Evolutionary conservation across 1,139 yeast genomes (phyloP).

Genomic region (Magnusiomyces tetraspermus): DNA sequence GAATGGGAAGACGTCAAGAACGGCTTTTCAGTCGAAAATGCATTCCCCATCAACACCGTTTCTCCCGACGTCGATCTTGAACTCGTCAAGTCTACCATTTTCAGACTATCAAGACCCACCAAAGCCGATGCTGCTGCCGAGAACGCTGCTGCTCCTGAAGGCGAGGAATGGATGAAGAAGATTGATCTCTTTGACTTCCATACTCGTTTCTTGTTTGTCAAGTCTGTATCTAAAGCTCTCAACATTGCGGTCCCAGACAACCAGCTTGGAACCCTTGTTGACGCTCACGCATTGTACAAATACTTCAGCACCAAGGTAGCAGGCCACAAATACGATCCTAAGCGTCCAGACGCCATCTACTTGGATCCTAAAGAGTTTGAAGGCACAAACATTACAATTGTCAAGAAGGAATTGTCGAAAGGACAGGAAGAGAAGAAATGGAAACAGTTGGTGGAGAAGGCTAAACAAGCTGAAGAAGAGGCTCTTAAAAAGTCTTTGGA

Average conservation of each 20-base stretch:
- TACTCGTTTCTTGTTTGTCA: constrained; percentile 48
- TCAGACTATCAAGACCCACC: neutral
- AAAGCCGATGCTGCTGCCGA: neutral
- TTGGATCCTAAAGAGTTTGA: constrained; percentile 41
- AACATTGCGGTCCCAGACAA: constrained; percentile 63
- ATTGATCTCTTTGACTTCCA: constrained; percentile 7
- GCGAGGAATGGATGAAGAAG: constrained; percentile 1
- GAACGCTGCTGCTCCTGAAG: constrained; percentile 3
- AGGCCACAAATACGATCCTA: constrained; percentile 47
- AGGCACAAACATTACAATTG: constrained; percentile 43
- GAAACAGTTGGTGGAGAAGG: constrained; percentile 37
- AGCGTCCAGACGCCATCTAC: constrained; percentile 69
- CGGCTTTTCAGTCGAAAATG: constrained; percentile 8
- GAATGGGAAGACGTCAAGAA: constrained; percentile 6
- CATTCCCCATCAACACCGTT: constrained; percentile 10
- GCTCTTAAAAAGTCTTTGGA: constrained; percentile 8
- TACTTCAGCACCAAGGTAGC: constrained; percentile 41
- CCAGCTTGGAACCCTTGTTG: constrained; percentile 42
- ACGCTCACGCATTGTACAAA: constrained; percentile 39
- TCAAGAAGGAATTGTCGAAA: constrained; percentile 24
- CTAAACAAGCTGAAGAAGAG: constrained; percentile 35
- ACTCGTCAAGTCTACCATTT: constrained; percentile 10
- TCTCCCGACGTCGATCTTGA: constrained; percentile 6
- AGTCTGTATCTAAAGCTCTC: constrained; percentile 47
- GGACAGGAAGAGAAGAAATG: constrained; percentile 36